Base-by-base conservation (phyloP, 805 yeast species). In the Alloascoidea hylecoeti region DNA sequence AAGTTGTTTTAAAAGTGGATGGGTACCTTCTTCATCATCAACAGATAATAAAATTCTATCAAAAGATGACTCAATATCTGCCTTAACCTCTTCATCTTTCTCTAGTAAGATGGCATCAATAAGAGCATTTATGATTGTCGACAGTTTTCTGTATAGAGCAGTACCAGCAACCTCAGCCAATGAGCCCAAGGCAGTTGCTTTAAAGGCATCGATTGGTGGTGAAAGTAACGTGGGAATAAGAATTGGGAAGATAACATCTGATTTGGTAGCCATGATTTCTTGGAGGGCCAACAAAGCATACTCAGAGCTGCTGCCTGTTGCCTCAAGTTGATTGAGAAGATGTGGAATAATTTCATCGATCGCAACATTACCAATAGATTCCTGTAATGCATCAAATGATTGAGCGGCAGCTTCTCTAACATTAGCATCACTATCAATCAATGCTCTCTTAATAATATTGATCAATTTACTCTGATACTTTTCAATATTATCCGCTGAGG, bases 211-310 rank as follows among this genome's bases (percentile, higher is more conserved):
- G 39, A 88, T 75, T 13, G 96, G 96, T 4, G 85, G 77, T 4
- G 75, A 56, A 51, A 89, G 65, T 51, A 92, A 67, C 0, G 94
- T 72, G 34, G 97, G 96, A 42, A 89, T 68, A 53, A 92, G 70
- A 36, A 84, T 80, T 36, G 97, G 96, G 86, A 94, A 86, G 40
- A 94, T 83, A 2, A 83, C 78, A 41, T 84, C 94, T 4, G 96
- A 70, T 50, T 83, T 84, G 2, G 86, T 77, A 6, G 92, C 72
- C 94, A 89, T 83, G 48, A 92, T 80, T 52, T 88, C 96, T 59
- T 80, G 78, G 46, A 92, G 68, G 4, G 97, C 98, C 38, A 77
- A 66, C 46, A 92, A 68, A 1, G 98, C 96, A 50, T 72, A 68
- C 36, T 75, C 83, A 0, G 88, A 74, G 15, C 68, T 72, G 4